These are phyloP conservation scores for Fusarium sp. DNA, from an alignment of 2,329 filamentous ascomycete genomes.

Conservation along the genomic window DNA sequence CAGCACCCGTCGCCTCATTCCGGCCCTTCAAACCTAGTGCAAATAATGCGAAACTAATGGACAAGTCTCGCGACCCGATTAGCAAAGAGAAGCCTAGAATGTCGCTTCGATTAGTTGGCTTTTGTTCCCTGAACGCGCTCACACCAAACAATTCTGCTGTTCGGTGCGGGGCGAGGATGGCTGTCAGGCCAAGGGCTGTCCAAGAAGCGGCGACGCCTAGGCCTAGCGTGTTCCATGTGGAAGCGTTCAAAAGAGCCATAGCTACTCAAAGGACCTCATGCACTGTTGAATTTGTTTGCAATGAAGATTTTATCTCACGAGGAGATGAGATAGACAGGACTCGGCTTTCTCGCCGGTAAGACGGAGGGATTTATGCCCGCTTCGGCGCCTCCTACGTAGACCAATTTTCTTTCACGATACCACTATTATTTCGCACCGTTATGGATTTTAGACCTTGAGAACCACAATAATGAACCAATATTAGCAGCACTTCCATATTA, in stretches of 20 bases:
- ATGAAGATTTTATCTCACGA: no score
- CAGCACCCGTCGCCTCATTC: constrained; percentile 33
- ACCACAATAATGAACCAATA: no score
- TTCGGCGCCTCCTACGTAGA: background rate
- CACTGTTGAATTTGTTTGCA: no score
- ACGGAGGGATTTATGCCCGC: background rate
- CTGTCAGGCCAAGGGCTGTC: constrained; percentile 30
- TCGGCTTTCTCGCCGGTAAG: background rate
- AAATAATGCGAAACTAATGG: constrained; percentile 30
- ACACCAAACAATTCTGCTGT: constrained; percentile 38
- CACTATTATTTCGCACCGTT: no score
- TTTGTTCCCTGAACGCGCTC: background rate
- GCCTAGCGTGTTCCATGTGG: constrained; percentile 41
- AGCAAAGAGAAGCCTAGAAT: background rate
- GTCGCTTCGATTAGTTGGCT: background rate
- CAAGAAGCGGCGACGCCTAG: constrained; percentile 39
- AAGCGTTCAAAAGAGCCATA: constrained; percentile 11
- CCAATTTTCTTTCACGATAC: background rate
- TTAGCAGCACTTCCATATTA: no score
- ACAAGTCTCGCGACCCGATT: constrained; percentile 32
- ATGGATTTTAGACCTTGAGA: no score
- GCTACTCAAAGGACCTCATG: background rate
- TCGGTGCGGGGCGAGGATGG: constrained; percentile 16
- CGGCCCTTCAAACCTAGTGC: constrained; percentile 8
- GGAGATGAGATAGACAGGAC: no score